A percentile compares a stretch with the other conserved stretches of the same genome.
Evolutionary conservation across 2,329 filamentous ascomycete genomes (phyloP).

Genomic region (Neurospora crassa): DNA sequence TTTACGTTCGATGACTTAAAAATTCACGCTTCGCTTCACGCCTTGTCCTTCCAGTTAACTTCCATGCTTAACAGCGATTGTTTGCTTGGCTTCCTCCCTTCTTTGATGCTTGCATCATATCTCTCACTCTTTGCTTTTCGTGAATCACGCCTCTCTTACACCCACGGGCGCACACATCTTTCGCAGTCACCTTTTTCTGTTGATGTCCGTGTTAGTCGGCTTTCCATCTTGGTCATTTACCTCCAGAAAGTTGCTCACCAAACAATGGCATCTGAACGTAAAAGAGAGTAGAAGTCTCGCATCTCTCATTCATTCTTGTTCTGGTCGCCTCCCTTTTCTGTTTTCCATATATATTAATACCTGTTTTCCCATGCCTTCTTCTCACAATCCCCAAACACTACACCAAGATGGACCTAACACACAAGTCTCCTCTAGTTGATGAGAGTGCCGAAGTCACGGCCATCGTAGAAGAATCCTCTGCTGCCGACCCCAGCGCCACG

Average conservation of each 20-base stretch:
- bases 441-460: not conserved
- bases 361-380: fast-evolving
- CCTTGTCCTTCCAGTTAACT: not conserved
- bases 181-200: not conserved
- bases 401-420: not conserved
- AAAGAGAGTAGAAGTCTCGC: not conserved
- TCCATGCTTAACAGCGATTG: not conserved
- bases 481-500: no score
- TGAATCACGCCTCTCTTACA: not conserved
- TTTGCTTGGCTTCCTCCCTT: not conserved
- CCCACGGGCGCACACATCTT: not conserved
- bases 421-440: not conserved
- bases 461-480: not conserved
- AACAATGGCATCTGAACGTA: not conserved
- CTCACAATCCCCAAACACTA: not conserved
- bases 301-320: not conserved
- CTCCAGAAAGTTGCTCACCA: not conserved
- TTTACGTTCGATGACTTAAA: not conserved
- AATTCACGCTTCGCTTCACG: not conserved
- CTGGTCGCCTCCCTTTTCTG: not conserved
- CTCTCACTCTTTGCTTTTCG: not conserved
- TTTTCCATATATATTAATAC: not conserved
- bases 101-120: not conserved
- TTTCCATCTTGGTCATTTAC: not conserved
- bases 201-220: not conserved